Evolutionary conservation across 1,284 basidiomycete genomes (phyloP).

Genomic region (Cronartium ribicola): DNA sequence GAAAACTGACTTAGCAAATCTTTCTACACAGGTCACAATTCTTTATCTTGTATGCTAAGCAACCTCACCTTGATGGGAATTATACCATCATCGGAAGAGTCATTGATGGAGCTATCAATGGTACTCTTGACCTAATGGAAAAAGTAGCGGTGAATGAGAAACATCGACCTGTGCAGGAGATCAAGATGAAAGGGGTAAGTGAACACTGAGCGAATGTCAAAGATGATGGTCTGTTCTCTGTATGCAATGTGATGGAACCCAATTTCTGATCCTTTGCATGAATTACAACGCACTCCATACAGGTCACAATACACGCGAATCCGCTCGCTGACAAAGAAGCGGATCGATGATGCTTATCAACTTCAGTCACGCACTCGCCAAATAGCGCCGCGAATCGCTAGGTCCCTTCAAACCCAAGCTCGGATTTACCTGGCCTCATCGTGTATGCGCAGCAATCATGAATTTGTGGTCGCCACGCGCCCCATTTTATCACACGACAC

Average conservation of each 20-base stretch:
- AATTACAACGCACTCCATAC: constrained; percentile 22
- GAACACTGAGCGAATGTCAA: background rate
- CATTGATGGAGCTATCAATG: constrained; percentile 80
- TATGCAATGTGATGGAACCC: constrained; percentile 16
- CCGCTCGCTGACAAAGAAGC: constrained; percentile 67
- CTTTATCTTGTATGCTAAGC: constrained; percentile 88
- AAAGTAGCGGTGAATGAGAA: constrained; percentile 83
- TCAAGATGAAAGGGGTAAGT: constrained; percentile 71
- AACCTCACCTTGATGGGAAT: constrained; percentile 84
- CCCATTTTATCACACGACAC: too few relatives aligned
- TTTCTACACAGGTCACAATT: constrained; percentile 65
- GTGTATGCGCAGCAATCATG: too few relatives aligned
- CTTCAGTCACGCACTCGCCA: too few relatives aligned
- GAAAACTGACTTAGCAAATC: background rate
- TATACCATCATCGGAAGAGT: constrained; percentile 89
- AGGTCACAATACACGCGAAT: constrained; percentile 93
- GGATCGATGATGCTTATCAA: constrained; percentile 23
- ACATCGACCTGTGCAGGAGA: constrained; percentile 77
- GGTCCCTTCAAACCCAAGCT: too few relatives aligned
- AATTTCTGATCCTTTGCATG: too few relatives aligned
- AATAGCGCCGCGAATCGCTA: too few relatives aligned
- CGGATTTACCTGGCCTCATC: too few relatives aligned
- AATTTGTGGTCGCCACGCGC: too few relatives aligned
- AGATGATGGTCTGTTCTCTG: background rate
- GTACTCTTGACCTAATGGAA: constrained; percentile 83